Evolutionary conservation across 768 basidiomycete species (phyloP), one percentile per base, ranked within the genome.

Genomic region (Pholiota conissans): DNA sequence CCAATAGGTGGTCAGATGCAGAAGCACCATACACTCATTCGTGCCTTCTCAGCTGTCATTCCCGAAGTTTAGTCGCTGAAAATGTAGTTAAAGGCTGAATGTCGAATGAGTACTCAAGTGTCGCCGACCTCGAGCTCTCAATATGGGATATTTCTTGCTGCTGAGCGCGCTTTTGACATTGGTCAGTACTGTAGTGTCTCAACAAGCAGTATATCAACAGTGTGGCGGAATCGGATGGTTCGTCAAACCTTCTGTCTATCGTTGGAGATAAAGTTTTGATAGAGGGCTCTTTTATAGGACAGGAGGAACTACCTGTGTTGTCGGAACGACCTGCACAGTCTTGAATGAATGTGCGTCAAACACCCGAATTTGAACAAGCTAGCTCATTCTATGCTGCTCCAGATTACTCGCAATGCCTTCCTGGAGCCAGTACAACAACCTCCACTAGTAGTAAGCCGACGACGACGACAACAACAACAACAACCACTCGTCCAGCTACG

Each of bases 331-430:
- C n/a, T 83, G 83, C 63, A 77, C 74, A 1, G 60, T 70, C 37
- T 52, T 75, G 35, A 83, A 83, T 61, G 64, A 71, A 47, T 82
- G 82, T 81, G 55, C 56, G 75, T 61, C 16, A 16, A 14, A 27
- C 37, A 14, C 26, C 8, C 46, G 3, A 29, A 11, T 4, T 9
- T 26, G 20, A 32, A 45, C 20, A 20, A 45, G 2, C 22, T 24
- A 9, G 11, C 20, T 24, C 8, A 45, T 20, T 16, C 16, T 16
- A 13, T 35, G 14, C 16, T 45, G 42, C 22, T 45, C 13, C 18
- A 82, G 81, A 75, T 54, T 82, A 82, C 64, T 82, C 61, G 28
- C 82, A 83, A 65, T 84, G 82, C 56, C 70, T 82, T 13, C 79
- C 78, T 27, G 77, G 74, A 22, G 59, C 71, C 9, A 64, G 72